These are phyloP conservation scores for Apiotrichum siamense DNA, from an alignment of 1,284 basidiomycete genomes.

Conservation along the genomic window DNA sequence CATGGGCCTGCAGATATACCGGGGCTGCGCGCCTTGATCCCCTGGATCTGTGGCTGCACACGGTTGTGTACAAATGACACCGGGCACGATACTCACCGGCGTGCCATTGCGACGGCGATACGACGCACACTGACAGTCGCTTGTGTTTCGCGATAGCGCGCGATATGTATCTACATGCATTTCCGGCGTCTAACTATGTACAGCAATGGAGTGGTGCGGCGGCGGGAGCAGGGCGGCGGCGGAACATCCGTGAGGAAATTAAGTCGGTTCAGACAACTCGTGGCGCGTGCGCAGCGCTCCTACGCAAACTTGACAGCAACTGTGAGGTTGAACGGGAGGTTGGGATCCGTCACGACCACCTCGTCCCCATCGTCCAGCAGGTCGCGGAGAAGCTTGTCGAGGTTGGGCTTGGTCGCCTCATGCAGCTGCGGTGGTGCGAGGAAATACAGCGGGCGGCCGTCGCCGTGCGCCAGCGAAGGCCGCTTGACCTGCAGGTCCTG, in stretches of 20 bases:
- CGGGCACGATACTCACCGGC: too few relatives aligned
- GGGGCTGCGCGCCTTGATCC: too few relatives aligned
- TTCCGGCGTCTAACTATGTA: neutral
- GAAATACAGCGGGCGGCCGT: slow-evolving; percentile 70
- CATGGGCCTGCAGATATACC: too few relatives aligned
- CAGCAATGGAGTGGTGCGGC: too few relatives aligned
- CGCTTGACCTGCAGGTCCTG: slow-evolving; percentile 94
- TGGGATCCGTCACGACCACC: slow-evolving; percentile 78
- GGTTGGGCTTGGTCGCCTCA: slow-evolving; percentile 76
- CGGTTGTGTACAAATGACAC: too few relatives aligned
- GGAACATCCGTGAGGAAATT: too few relatives aligned
- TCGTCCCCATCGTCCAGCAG: slow-evolving; percentile 69
- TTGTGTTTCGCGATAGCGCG: too few relatives aligned
- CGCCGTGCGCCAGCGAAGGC: slow-evolving; percentile 67
- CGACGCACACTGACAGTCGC: too few relatives aligned
- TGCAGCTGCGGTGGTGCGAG: slow-evolving; percentile 88
- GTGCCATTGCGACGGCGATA: too few relatives aligned
- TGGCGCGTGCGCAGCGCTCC: neutral
- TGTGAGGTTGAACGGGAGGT: slow-evolving; percentile 77
- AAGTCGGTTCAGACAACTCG: too few relatives aligned
- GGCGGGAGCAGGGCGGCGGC: too few relatives aligned
- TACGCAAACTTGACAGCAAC: slow-evolving; percentile 54
- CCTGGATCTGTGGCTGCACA: too few relatives aligned
- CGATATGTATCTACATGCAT: neutral
- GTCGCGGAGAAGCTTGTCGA: slow-evolving; percentile 76